Evolutionary conservation across 805 yeast species (phyloP).

Genomic region (Lachancea quebecensis): DNA sequence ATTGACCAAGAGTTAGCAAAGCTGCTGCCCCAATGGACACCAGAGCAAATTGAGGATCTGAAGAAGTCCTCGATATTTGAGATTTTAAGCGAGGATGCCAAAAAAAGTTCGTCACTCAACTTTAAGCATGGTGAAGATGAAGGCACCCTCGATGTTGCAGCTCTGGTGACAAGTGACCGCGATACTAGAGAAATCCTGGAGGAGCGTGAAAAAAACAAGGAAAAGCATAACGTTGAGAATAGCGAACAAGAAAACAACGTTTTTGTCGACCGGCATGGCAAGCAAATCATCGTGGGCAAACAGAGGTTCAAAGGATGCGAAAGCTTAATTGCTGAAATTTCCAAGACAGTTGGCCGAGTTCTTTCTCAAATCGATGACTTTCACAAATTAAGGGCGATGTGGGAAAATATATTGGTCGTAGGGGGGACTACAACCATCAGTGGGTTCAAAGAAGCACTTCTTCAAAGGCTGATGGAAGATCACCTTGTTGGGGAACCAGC

Average conservation of each 20-base stretch:
- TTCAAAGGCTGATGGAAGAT: constrained; percentile 50
- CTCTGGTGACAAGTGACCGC: constrained; percentile 68
- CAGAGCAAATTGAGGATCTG: constrained; percentile 60
- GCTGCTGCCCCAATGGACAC: constrained; percentile 51
- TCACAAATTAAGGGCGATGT: constrained; percentile 69
- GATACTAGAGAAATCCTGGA: constrained; percentile 65
- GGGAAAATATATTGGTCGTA: constrained; percentile 71
- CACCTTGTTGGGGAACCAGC: constrained; percentile 40
- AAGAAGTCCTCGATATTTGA: constrained; percentile 74
- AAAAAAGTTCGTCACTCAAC: constrained; percentile 55
- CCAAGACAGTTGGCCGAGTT: constrained; percentile 46
- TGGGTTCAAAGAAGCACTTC: constrained; percentile 69
- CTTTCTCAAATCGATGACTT: constrained; percentile 57
- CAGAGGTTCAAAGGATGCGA: constrained; percentile 82
- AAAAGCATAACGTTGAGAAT: constrained; percentile 40
- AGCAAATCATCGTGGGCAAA: constrained; percentile 65
- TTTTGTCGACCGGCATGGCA: constrained; percentile 56
- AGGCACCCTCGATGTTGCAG: constrained; percentile 81
- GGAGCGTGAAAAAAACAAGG: constrained; percentile 48
- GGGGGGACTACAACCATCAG: constrained; percentile 73
- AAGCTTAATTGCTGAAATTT: constrained; percentile 47
- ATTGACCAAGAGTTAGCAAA: constrained; percentile 50
- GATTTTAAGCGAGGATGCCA: constrained; percentile 63
- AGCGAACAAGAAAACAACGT: constrained; percentile 65
- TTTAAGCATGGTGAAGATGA: constrained; percentile 45